Conservation (phyloP, 805 yeast species). For the Pichia kluyveri region DNA sequence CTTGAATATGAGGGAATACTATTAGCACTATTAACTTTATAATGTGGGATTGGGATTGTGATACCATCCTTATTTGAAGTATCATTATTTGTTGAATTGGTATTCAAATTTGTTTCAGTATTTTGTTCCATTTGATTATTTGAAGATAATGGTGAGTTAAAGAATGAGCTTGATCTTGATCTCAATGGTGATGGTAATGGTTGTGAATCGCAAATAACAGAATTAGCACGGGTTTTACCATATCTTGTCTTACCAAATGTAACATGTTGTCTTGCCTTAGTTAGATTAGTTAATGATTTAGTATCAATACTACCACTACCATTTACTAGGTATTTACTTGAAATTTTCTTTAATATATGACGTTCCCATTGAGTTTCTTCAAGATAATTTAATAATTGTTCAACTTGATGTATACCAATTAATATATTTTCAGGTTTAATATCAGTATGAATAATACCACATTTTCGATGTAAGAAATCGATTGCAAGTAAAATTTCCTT, state of each 20-base stretch:
- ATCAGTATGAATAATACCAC: slow-evolving; percentile 69
- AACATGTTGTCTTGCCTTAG: slow-evolving; percentile 14
- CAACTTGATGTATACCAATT: slow-evolving; percentile 45
- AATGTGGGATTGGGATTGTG: slow-evolving; percentile 9
- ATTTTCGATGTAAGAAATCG: slow-evolving; percentile 49
- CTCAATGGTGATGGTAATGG: slow-evolving; percentile 86
- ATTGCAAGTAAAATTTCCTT: slow-evolving; percentile 46
- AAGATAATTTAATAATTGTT: slow-evolving; percentile 36
- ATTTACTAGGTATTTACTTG: slow-evolving; percentile 17
- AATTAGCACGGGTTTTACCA: slow-evolving; percentile 47
- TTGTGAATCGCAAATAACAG: slow-evolving; percentile 83
- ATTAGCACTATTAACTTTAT: neutral
- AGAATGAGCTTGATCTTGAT: slow-evolving; percentile 30
- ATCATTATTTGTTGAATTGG: slow-evolving; percentile 2
- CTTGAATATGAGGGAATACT: neutral
- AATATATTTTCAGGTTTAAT: slow-evolving; percentile 67
- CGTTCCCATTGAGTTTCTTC: slow-evolving; percentile 32
- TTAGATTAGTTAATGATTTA: slow-evolving; percentile 4
- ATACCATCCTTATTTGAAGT: slow-evolving; percentile 7
- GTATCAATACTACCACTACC: slow-evolving; percentile 8
- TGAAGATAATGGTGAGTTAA: slow-evolving; percentile 15
- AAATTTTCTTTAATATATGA: slow-evolving; percentile 22
- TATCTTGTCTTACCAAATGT: slow-evolving; percentile 26
- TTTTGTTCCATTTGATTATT: neutral
- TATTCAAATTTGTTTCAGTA: neutral